Conservation (phyloP, 495 filamentous ascomycete species). For the Xeromyces bisporus region DNA sequence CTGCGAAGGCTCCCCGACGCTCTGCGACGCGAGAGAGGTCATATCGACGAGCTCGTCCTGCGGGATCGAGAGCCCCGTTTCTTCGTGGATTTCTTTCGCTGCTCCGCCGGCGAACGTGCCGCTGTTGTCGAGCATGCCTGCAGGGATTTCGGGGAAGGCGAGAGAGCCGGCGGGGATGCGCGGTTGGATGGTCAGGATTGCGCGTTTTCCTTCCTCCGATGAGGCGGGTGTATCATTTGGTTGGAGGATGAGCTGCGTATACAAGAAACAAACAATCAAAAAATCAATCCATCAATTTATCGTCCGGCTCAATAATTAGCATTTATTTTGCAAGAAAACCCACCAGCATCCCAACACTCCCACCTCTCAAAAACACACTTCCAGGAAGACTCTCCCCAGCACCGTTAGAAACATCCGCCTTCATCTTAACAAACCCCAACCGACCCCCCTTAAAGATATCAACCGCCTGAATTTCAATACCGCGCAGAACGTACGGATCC, state of each 20-base stretch:
- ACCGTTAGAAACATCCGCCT: conserved; percentile 44
- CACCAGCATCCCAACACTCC: conserved; percentile 69
- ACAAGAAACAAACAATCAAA: conserved; percentile 1
- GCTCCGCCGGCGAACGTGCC: conserved; percentile 63
- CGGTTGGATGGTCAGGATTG: conserved; percentile 67
- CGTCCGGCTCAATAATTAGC: too few species aligned
- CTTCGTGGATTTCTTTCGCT: conserved; percentile 69
- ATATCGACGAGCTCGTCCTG: conserved; percentile 49
- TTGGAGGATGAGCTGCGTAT: conserved; percentile 41
- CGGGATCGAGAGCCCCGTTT: conserved; percentile 48
- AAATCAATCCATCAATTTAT: neutral
- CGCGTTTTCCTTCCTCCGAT: conserved; percentile 39
- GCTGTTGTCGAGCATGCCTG: conserved; percentile 73
- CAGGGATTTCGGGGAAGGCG: conserved; percentile 63
- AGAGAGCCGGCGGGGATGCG: conserved; percentile 65
- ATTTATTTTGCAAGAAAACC: too few species aligned
- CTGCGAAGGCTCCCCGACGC: conserved; percentile 6
- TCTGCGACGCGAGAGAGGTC: conserved; percentile 38
- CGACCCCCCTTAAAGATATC: conserved; percentile 50
- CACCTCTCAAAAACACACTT: conserved; percentile 63
- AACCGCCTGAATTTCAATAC: conserved; percentile 54
- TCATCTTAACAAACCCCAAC: conserved; percentile 67
- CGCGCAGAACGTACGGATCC: conserved; percentile 51
- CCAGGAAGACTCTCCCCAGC: conserved; percentile 53
- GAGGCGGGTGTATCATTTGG: conserved; percentile 41